Percentiles rank a stretch among this genome's conserved stretches.
phyloP scores from a whole-genome alignment of 1,139 yeast species.

The Suhomyces ambrosiae region DNA sequence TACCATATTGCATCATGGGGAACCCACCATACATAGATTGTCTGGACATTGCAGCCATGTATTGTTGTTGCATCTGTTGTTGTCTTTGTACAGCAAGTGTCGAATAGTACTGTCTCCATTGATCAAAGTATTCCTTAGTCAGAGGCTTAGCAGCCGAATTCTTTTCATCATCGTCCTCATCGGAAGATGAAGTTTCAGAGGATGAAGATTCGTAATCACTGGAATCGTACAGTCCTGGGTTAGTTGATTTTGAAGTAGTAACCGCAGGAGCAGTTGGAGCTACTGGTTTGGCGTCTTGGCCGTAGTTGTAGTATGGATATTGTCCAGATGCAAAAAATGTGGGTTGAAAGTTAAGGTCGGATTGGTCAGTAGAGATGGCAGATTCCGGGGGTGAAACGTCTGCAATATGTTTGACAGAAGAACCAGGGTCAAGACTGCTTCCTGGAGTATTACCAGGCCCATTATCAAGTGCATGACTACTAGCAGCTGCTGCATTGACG shows the following conservation, averaged over 20 bases:
- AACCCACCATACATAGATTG: slow-evolving; percentile 17
- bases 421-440: slow-evolving; percentile 6
- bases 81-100: slow-evolving; percentile 29
- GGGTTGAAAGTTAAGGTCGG: slow-evolving; percentile 7
- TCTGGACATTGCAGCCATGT: slow-evolving; percentile 15
- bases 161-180: slow-evolving; percentile 20
- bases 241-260: not conserved
- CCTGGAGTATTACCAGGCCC: not conserved
- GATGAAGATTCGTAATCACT: slow-evolving; percentile 18
- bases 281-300: slow-evolving; percentile 2
- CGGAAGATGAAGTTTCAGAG: slow-evolving; percentile 15
- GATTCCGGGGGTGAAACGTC: slow-evolving; percentile 12
- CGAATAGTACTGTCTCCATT: slow-evolving; percentile 34
- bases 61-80: slow-evolving; percentile 18
- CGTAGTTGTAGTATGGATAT: slow-evolving; percentile 11
- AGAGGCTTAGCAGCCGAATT: slow-evolving; percentile 12
- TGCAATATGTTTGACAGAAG: too few species aligned
- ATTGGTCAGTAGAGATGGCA: slow-evolving; percentile 8
- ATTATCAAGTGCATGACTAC: too few species aligned
- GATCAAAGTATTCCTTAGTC: slow-evolving; percentile 29
- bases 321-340: slow-evolving; percentile 7
- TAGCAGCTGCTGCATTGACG: too few species aligned
- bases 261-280: slow-evolving; percentile 1
- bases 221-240: slow-evolving; percentile 12
- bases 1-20: slow-evolving; percentile 13